phyloP scores from a whole-genome alignment of 805 yeast genomes.

The Lipomyces oligophaga region DNA sequence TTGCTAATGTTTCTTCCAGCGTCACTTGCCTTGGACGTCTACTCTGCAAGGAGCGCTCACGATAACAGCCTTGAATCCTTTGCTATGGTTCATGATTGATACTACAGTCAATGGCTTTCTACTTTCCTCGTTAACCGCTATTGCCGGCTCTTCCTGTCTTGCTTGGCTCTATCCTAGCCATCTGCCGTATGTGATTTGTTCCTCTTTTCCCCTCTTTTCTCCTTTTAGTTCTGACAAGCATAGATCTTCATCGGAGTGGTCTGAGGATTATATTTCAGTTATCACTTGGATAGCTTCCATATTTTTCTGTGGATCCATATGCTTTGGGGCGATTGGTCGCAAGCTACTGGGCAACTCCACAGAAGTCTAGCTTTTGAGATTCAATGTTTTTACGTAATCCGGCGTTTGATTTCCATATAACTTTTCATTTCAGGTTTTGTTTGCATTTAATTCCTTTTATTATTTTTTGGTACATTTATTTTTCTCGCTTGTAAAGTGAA shows the following conservation, averaged over 20 bases:
- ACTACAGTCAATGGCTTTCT: constrained; percentile 39
- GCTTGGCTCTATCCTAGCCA: constrained; percentile 31
- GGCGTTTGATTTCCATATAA: neutral
- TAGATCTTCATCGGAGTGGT: constrained; percentile 19
- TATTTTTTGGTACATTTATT: constrained; percentile 1
- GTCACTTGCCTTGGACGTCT: constrained; percentile 39
- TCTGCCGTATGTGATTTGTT: constrained; percentile 24
- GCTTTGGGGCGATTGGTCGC: constrained; percentile 42
- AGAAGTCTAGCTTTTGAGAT: neutral
- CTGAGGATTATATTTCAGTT: constrained; percentile 33
- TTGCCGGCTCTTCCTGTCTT: constrained; percentile 34
- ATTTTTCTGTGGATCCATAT: constrained; percentile 38
- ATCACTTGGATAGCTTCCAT: constrained; percentile 34
- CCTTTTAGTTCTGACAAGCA: neutral
- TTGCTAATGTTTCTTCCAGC: constrained; percentile 8
- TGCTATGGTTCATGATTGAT: constrained; percentile 41
- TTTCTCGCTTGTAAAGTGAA: neutral
- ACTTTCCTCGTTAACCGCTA: constrained; percentile 35
- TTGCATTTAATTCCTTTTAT: neutral
- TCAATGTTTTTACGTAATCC: neutral
- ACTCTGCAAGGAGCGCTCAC: constrained; percentile 38
- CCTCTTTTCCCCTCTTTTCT: neutral
- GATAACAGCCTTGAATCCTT: constrained; percentile 41
- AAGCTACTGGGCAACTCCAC: constrained; percentile 32
- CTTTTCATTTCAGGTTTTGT: neutral